Conservation (phyloP, 225 moss, liverwort and hornwort species). For the Polytrichum commune region DNA sequence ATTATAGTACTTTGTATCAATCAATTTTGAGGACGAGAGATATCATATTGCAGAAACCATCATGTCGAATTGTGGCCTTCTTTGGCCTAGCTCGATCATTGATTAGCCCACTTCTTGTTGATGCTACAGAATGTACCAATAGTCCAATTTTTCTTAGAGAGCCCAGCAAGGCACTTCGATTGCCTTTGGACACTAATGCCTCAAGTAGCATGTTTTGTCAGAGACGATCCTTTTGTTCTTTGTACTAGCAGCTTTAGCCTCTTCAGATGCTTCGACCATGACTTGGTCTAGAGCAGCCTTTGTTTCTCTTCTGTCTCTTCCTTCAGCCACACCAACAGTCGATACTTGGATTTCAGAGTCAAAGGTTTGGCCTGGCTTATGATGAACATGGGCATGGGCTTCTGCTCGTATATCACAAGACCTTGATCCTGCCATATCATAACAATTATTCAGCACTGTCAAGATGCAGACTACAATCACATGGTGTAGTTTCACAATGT, state of each 20-base stretch:
- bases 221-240: conserved; percentile 44
- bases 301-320: conserved; percentile 54
- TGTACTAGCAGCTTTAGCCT: conserved; percentile 57
- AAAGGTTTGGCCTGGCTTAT: conserved; percentile 14
- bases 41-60: too few species aligned
- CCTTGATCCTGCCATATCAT: conserved; percentile 36
- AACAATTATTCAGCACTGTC: too few species aligned
- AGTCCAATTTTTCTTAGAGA: too few species aligned
- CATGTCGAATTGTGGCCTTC: too few species aligned
- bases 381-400: conserved; percentile 79
- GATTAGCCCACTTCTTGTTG: too few species aligned
- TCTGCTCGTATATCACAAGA: conserved; percentile 72
- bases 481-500: too few species aligned
- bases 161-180: too few species aligned
- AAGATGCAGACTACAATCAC: too few species aligned
- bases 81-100: too few species aligned
- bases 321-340: conserved; percentile 85
- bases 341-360: conserved; percentile 58
- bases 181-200: conserved; percentile 12
- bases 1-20: too few species aligned
- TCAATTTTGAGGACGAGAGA: too few species aligned
- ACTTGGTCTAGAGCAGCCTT: conserved; percentile 68
- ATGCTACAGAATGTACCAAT: too few species aligned
- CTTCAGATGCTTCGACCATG: conserved; percentile 67
- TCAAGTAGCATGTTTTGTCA: conserved; percentile 38